Base-by-base conservation (phyloP, 805 yeast species). In the Metschnikowia similis region DNA sequence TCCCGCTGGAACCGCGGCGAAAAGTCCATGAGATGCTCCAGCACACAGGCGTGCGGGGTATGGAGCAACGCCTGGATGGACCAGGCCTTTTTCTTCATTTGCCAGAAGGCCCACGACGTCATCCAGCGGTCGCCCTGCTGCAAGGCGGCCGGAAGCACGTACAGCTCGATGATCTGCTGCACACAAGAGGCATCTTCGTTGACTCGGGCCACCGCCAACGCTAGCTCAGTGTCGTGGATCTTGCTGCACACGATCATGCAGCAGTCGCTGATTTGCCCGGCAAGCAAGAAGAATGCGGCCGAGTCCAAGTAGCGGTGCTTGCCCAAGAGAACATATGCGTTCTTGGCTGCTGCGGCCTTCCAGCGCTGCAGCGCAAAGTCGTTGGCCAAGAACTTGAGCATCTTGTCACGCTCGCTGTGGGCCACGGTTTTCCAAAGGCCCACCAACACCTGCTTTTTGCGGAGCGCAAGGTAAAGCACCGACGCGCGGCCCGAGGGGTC, bases 221-320 rank as follows among this genome's bases (percentile, higher is more conserved):
- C 96, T 44, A 94, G 71, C 43, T 83, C 81, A 4, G 83, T 52
- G 62, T 92, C 96, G 1, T 78, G 63, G 41, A 89, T 65, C 61
- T 90, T 85, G 44, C 75, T 80, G 35, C 85, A 76, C 17, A 92
- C 63, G 0, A 90, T 92, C 62, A 79, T 83, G 29, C 86, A 86
- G 51, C 90, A 83, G 68, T 94, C 98, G 48, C 79, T 79, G 11
- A 89, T 67, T 0, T 90, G 74, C 45, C 77, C 90, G 0, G 87
- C 96, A 10, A 92, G 72, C 34, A 92, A 66, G 66, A 92, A 92
- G 64, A 94, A 91, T 21, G 85, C 83, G 0, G 97, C 97, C 0
- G 97, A 96, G 66, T 90, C 95, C 63, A 79, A 70, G 60, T 78
- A 87, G 38, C 98, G 72, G 65, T 91, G 99, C 60, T 89, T 89